A percentile compares a stretch with the other conserved stretches of the same genome.
Evolutionary conservation across 2,329 filamentous ascomycete species (phyloP).

Genomic region (Paecilomyces dactylethromorphus): DNA sequence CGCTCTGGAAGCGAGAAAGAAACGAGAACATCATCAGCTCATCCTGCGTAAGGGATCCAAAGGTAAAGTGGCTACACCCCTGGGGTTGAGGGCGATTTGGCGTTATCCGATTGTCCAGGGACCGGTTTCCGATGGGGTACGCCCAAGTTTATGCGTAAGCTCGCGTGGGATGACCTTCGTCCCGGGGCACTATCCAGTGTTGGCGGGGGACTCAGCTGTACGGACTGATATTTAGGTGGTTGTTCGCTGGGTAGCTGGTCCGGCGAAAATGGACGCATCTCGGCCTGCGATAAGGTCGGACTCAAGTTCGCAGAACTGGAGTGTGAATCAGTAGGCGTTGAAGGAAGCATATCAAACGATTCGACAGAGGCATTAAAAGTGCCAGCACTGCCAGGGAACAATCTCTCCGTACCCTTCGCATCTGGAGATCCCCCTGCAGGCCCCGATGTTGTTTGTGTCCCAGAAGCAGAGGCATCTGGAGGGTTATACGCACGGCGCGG

Average conservation of each 20-base stretch:
- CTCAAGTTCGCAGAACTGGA: conserved; percentile 26
- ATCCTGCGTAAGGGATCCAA: not conserved
- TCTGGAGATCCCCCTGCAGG: conserved; percentile 33
- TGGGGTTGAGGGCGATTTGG: not conserved
- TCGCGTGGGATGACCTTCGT: conserved; percentile 16
- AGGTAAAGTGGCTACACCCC: not conserved
- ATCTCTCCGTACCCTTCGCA: conserved; percentile 21
- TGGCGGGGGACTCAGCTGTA: conserved; percentile 14
- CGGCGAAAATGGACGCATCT: conserved; percentile 22
- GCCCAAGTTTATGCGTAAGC: conserved; percentile 27
- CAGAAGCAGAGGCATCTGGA: conserved; percentile 30
- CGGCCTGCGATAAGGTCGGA: conserved; percentile 21
- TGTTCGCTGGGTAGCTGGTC: conserved; percentile 19
- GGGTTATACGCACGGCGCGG: conserved; percentile 50
- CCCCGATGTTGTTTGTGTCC: conserved; percentile 23
- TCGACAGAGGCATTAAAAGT: conserved; percentile 21
- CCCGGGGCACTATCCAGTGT: conserved; percentile 7
- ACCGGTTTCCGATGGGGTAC: conserved; percentile 33
- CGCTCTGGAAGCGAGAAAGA: not conserved
- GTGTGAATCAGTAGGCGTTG: conserved; percentile 27
- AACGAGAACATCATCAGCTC: not conserved
- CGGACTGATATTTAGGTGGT: conserved; percentile 23
- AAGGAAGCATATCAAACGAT: conserved; percentile 34
- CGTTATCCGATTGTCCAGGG: conserved; percentile 14
- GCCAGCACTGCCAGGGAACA: conserved; percentile 11